Base-by-base conservation (phyloP, 345 rosid species). In the Erucastrum elatum region DNA sequence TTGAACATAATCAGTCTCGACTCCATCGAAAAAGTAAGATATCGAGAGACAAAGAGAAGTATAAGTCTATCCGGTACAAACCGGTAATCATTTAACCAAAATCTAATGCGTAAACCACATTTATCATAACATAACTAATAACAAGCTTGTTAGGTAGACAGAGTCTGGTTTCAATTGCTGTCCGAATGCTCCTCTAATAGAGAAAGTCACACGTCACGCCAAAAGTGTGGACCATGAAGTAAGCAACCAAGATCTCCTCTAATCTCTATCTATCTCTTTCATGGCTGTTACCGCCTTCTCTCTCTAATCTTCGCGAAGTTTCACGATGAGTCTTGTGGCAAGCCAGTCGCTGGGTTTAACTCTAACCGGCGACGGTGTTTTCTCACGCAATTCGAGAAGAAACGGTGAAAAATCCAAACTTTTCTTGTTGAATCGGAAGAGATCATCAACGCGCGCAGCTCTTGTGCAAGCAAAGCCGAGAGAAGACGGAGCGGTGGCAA, bases 401-500 rank as follows among this genome's bases (percentile, higher is more conserved):
- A 56, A 61, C 59, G 78, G 41, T 17, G 64, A 26, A 17, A 62
- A 68, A 13, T 33, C 66, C 2, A 56, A 62, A 61, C 11, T 67
- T 30, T 63, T 72, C 16, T 39, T 16, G 2, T 60, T 55, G 5
- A 82, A 77, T 63, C 75, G 69, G 58, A 75, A 35, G 56, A 37
- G 67, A 67, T 4, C 72, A n/a, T 2, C 65, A 15, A 9, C 72
- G 1, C 84, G 86, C 65, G 87, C 87, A 13, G 87, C 87, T 72
- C 71, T 85, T 16, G 84, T 83, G 13, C 83, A 85, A 62, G 80
- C 86, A n/a, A 71, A 75, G 8, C 85, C 88, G 2, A 72, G 10
- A 26, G 78, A 51, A 41, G 80, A 85, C 30, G 84, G 83, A 60
- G 65, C 70, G 13, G 70, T 30, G 53, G 66, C 67, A 30, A 68